These are phyloP conservation scores for Salix udensis DNA, from an alignment of 345 rosid genomes.

Conservation along the genomic window DNA sequence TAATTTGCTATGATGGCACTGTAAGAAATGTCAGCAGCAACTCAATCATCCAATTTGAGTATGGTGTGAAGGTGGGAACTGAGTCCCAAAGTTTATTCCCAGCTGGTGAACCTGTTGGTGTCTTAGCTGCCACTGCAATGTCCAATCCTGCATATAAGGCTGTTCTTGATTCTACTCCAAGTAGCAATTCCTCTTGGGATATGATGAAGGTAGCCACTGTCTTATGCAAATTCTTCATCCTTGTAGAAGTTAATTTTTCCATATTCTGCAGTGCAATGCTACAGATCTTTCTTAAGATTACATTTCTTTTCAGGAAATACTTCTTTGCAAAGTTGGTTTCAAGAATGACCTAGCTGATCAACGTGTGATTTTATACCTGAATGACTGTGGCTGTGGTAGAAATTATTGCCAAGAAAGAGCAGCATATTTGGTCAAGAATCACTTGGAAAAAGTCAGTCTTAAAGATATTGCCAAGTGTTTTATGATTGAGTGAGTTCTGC, in stretches of 20 bases:
- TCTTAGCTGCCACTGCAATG: constrained; percentile 96
- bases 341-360: constrained; percentile 67
- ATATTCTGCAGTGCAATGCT: not conserved
- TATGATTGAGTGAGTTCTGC: constrained; percentile 68
- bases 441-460: constrained; percentile 71
- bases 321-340: constrained; percentile 74
- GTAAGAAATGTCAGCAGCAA: constrained; percentile 82
- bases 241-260: not conserved
- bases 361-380: constrained; percentile 63
- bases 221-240: not conserved
- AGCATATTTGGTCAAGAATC: constrained; percentile 63
- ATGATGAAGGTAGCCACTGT: constrained; percentile 71
- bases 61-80: constrained; percentile 49
- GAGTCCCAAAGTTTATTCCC: constrained; percentile 50
- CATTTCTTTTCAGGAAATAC: constrained; percentile 62
- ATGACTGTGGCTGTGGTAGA: constrained; percentile 69
- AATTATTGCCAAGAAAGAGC: constrained; percentile 74
- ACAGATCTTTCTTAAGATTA: not conserved
- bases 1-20: constrained; percentile 85
- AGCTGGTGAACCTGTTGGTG: constrained; percentile 98
- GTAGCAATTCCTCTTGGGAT: constrained; percentile 93
- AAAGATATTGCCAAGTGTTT: constrained; percentile 61
- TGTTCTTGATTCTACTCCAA: constrained; percentile 89
- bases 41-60: constrained; percentile 76
- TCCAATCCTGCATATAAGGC: constrained; percentile 98